Base-by-base conservation (phyloP, 2,329 filamentous ascomycete genomes). In the Botrytis sinoallii region DNA sequence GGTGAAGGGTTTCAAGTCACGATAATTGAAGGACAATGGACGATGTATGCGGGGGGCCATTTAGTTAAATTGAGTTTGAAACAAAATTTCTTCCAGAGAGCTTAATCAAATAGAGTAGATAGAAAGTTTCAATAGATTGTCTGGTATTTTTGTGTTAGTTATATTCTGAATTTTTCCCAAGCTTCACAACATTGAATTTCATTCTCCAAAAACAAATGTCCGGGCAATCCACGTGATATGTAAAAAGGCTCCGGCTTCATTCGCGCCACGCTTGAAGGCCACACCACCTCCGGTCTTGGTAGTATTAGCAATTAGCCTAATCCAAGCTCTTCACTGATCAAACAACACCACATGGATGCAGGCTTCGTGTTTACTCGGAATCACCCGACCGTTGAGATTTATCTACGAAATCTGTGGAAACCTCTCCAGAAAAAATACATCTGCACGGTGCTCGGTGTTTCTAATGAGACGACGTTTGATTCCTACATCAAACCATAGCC, bases 381-480 rank as follows among this genome's bases (percentile, higher is more conserved):
- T 57, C 5, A 8, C 29, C 22, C 10, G 35, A 32, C 10, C 16
- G 16, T 57, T 32, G 7, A n/a, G 14, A 57, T 32, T 9, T 9
- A 6, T 42, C 22, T 18, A 40, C 18, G 25, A 57, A 57, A 57
- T 14, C 14, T 29, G 16, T 14, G 22, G 12, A 16, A 65, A 22
- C 20, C 6, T 42, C 16, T 32, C 3, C 4, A 8, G 18, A 22
- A 25, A 25, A 65, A 66, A 25, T 20, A 6, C 42, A 25, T 38
- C 20, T 0, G 35, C 65, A 29, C 25, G 2, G 32, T 16, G 65
- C 65, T 55, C 65, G 65, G 46, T 67, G 46, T 40, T 55, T 35
- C 22, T 40, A 16, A 40, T 55, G 65, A 68, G 48, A 68, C 66
- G 66, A 57, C 48, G 18, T 57, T 42, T 18, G 25, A 68, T 68